These are phyloP conservation scores for Castanopsis chinensis DNA, from an alignment of 306 rosid species.

Conservation along the genomic window DNA sequence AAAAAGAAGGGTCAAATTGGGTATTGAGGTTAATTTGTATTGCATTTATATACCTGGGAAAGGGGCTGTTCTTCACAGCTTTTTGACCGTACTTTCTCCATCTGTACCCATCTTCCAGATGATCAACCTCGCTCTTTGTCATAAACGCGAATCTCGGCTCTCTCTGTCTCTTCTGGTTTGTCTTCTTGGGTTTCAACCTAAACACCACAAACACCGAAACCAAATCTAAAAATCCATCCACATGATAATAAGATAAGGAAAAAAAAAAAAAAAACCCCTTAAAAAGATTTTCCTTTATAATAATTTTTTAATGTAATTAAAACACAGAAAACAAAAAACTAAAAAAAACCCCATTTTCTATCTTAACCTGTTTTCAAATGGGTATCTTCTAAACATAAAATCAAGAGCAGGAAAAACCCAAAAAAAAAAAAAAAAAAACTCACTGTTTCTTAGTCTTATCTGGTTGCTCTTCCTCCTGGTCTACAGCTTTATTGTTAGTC, in stretches of 20 bases:
- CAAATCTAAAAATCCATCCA: slow-evolving; percentile 21
- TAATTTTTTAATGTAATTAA: not conserved
- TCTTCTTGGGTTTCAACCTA: slow-evolving; percentile 76
- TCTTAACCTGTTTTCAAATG: slow-evolving; percentile 13
- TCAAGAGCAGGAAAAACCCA: not conserved
- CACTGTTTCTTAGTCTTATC: slow-evolving; percentile 55
- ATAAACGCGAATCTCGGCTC: slow-evolving; percentile 91
- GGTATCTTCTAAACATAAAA: not conserved
- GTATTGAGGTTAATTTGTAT: not conserved
- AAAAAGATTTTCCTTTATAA: not conserved
- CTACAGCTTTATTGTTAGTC: slow-evolving; percentile 18
- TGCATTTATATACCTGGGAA: slow-evolving; percentile 60
- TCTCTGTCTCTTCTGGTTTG: slow-evolving; percentile 71
- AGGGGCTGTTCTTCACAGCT: slow-evolving; percentile 93
- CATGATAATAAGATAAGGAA: no score
- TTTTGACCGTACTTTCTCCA: slow-evolving; percentile 99
- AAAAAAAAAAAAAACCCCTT: not conserved
- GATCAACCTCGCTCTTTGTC: slow-evolving; percentile 99
- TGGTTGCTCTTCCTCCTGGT: slow-evolving; percentile 31
- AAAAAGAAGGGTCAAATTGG: slow-evolving; percentile 4
- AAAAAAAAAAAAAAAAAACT: slow-evolving; percentile 10
- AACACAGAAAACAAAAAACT: not conserved
- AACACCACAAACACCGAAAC: slow-evolving; percentile 8
- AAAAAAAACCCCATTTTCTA: not conserved
- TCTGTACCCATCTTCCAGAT: slow-evolving; percentile 97